Base-by-base conservation (phyloP, 345 rosid genomes). In the Citrus medica region DNA sequence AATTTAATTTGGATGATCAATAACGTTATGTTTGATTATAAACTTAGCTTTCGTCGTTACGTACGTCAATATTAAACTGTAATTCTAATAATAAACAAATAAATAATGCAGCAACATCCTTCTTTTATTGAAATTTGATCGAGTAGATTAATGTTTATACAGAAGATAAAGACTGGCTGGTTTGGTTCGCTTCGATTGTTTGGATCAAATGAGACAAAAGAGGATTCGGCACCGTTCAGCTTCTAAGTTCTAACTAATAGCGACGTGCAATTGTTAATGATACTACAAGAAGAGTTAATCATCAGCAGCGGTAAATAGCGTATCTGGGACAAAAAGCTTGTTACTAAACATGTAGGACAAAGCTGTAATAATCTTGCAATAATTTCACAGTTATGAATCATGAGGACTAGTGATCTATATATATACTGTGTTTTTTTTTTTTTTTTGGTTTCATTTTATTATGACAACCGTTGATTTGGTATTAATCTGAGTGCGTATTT, bases 161-260 rank as follows among this genome's bases (percentile, higher is more conserved):
- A 63, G 1, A 65, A 16, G 87, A 83, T 38, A 61, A 17, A 35
- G 79, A 83, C 83, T 51, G 64, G 61, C 82, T 58, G 64, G 56
- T 72, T 85, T 79, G 78, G 81, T 63, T 69, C 55, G 67, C 79
- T 78, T 66, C 78, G 7, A 64, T 73, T 72, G 80, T 62, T 82
- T 64, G 66, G 40, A 74, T 76, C 71, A 72, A 78, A 80, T 64
- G 69, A 30, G 74, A 80, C 83, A 82, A 81, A 46, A 73, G 21
- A 60, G 62, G 61, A 10, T 81, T 80, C 87, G 86, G 83, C 82
- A 82, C 28, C 56, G 30, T 60, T 35, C 38, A 53, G 30, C 46
- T 42, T 35, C 28, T 32, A 32, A 32, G 33, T 32, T 32, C 0
- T 12, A 17, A 5, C 25, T 65, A 32, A 69, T 32, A 16, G 59